Base-by-base conservation (phyloP, 23 red algal genomes). In the Pyropia haitanensis region DNA sequence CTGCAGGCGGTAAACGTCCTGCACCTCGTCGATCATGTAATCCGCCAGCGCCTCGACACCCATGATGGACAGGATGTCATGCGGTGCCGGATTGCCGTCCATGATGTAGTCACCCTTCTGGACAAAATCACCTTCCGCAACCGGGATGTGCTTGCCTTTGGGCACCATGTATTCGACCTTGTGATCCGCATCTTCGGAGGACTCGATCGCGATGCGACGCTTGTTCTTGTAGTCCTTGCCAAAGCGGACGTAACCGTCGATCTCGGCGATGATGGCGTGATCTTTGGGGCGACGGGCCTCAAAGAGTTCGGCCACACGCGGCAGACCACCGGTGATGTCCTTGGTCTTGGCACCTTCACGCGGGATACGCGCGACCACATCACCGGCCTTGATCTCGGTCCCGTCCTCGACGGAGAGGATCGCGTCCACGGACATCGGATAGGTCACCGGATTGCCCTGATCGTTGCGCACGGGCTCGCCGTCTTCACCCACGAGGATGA, bases 241-340 rank as follows among this genome's bases (percentile, higher is more conserved):
- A n/a, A 55, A 55, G 16, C n/a, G 51, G 16, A 55, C 51, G 51
- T 16, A 16, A n/a, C 51, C 51, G n/a, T 55, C 51, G 51, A 55
- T 55, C 51, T 55, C 51, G 16, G 51, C 16, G n/a, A 55, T 55
- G 16, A 55, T 16, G n/a, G 51, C 51, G n/a, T 55, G 51, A 55
- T 55, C 51, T n/a, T 55, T 55, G 51, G 51, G 51, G 16, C n/a
- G 16, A n/a, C 51, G 51, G 16, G 51, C 51, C 51, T 55, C 51
- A 55, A 55, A 55, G n/a, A 55, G 51, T n/a, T 55, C 51, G 16
- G 51, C 51, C 16, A 55, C 51, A 16, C 51, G 51, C n/a, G 51
- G 51, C 51, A 55, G 51, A 55, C 51, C 51, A 55, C 51, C 51
- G 51, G 51, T 55, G n/a, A 55, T 55, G n/a, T 55, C 51, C 51